Conservation (phyloP, 1,284 basidiomycete genomes). For the Naganishia albida region DNA sequence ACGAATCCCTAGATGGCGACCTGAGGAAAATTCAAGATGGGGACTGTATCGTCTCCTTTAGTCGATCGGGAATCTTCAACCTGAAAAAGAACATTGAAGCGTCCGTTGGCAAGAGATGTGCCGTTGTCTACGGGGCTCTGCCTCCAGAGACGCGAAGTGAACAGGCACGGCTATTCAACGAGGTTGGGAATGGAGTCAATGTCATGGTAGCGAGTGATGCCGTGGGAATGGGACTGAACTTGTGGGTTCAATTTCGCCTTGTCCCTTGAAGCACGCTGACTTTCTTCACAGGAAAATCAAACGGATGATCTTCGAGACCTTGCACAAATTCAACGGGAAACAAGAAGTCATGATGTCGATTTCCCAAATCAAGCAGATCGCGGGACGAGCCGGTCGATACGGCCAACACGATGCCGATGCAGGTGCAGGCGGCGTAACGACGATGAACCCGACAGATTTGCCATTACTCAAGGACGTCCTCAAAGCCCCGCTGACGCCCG, state of each 20-base stretch:
- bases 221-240: constrained; percentile 93
- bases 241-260: too few relatives aligned
- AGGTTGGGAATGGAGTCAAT: constrained; percentile 72
- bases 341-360: constrained; percentile 62
- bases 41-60: constrained; percentile 91
- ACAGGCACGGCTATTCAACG: constrained; percentile 87
- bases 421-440: constrained; percentile 70
- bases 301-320: constrained; percentile 77
- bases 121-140: constrained; percentile 84
- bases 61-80: constrained; percentile 72
- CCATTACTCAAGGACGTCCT: constrained; percentile 60
- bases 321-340: constrained; percentile 73
- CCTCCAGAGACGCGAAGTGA: constrained; percentile 87
- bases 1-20: constrained; percentile 67
- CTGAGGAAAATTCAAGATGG: constrained; percentile 69
- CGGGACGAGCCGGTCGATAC: constrained; percentile 90
- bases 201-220: constrained; percentile 89
- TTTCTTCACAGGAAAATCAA: constrained; percentile 76
- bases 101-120: constrained; percentile 71
- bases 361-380: constrained; percentile 93
- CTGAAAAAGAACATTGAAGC: constrained; percentile 74
- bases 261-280: too few relatives aligned
- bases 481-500: constrained; percentile 54
- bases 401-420: constrained; percentile 63
- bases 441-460: constrained; percentile 68